phyloP scores from a whole-genome alignment of 495 filamentous ascomycete species.

The Staphylotrichum tortipilum region DNA sequence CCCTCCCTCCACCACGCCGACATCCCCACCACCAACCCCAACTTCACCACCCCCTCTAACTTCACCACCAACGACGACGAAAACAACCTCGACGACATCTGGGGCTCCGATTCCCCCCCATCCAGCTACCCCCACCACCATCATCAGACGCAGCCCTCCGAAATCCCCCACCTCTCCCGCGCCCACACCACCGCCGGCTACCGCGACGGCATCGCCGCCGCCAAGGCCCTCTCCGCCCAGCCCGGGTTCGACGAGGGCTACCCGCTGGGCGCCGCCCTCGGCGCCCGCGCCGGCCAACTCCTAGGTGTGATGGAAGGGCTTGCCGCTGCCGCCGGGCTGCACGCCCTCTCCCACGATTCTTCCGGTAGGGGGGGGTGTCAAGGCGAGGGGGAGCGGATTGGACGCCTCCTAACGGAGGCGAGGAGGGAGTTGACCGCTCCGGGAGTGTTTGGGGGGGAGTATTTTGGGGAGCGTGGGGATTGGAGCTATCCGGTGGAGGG shows the following conservation, averaged over 20 bases:
- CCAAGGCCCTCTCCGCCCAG: slow-evolving; percentile 65
- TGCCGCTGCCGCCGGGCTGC: slow-evolving; percentile 8
- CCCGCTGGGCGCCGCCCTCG: slow-evolving; percentile 66
- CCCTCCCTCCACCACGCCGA: neutral
- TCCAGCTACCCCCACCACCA: neutral
- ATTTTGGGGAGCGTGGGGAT: slow-evolving; percentile 47
- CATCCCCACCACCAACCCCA: neutral
- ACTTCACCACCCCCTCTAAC: neutral
- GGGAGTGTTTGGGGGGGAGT: slow-evolving; percentile 53
- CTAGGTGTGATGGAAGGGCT: slow-evolving; percentile 67
- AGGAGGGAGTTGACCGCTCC: slow-evolving; percentile 51
- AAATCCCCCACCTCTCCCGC: slow-evolving; percentile 63
- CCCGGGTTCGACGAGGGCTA: slow-evolving; percentile 86
- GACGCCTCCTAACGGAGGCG: slow-evolving; percentile 43
- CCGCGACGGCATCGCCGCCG: slow-evolving; percentile 68
- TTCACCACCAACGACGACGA: neutral
- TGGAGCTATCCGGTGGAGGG: slow-evolving; percentile 44
- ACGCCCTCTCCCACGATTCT: too few relatives aligned
- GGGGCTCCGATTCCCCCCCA: slow-evolving; percentile 10
- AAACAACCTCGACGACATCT: slow-evolving; percentile 22
- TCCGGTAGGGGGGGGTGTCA: too few relatives aligned
- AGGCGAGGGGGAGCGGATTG: slow-evolving; percentile 18
- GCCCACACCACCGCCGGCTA: slow-evolving; percentile 83
- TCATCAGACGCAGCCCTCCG: too few relatives aligned
- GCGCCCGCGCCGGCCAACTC: slow-evolving; percentile 59